Evolutionary conservation across 1,139 yeast species (phyloP).

Genomic region (Kluyveromyces sp.): DNA sequence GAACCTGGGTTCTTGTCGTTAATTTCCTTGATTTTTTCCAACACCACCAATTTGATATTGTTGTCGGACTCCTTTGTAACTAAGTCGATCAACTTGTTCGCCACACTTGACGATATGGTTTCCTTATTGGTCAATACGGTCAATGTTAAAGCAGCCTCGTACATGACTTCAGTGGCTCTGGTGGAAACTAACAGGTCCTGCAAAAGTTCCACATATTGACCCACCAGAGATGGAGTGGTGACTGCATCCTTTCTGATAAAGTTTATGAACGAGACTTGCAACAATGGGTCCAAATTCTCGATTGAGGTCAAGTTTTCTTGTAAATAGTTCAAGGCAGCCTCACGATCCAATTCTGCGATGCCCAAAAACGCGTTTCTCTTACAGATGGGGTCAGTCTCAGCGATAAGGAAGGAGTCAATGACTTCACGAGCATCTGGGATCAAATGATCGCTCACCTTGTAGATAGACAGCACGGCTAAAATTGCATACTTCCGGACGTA

Average conservation of each 20-base stretch:
- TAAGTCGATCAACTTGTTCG: conserved; percentile 76
- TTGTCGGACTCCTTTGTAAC: conserved; percentile 90
- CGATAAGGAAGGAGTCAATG: conserved; percentile 61
- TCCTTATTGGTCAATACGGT: conserved; percentile 67
- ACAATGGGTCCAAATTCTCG: conserved; percentile 68
- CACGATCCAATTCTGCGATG: conserved; percentile 74
- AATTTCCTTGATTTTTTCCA: conserved; percentile 77
- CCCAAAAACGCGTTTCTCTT: conserved; percentile 94
- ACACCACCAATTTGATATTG: conserved; percentile 85
- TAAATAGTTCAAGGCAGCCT: conserved; percentile 73
- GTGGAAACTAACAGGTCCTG: conserved; percentile 66
- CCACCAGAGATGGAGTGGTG: conserved; percentile 54
- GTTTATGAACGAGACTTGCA: conserved; percentile 87
- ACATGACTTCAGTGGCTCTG: conserved; percentile 69
- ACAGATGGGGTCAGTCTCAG: conserved; percentile 90
- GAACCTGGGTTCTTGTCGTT: conserved; percentile 74
- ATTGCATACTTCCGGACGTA: conserved; percentile 97
- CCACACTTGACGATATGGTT: conserved; percentile 64
- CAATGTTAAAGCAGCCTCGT: conserved; percentile 87
- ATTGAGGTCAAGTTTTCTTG: conserved; percentile 62
- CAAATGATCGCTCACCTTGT: conserved; percentile 74
- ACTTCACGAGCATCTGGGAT: conserved; percentile 93
- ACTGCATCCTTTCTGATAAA: conserved; percentile 80
- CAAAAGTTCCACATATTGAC: conserved; percentile 66
- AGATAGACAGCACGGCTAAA: conserved; percentile 79